These are phyloP conservation scores for Talaromyces amestolkiae DNA, from an alignment of 2,329 filamentous ascomycete species.

Conservation along the genomic window DNA sequence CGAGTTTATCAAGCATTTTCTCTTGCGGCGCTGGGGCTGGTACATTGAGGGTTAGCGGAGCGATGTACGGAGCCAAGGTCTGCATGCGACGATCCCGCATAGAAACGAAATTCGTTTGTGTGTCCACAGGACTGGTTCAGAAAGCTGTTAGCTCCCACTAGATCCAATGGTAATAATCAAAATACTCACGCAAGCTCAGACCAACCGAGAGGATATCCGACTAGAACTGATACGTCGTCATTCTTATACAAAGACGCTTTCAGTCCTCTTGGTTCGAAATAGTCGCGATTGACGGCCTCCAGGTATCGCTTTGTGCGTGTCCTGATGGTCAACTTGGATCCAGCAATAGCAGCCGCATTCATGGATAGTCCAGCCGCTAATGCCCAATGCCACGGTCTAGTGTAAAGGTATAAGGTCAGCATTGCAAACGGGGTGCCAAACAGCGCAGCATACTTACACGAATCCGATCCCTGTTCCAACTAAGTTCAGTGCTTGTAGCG, in stretches of 20 bases:
- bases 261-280: slow-evolving; percentile 12
- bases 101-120: background rate
- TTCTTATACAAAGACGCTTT: slow-evolving; percentile 5
- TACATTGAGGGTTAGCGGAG: slow-evolving; percentile 2
- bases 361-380: slow-evolving; percentile 7
- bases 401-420: background rate
- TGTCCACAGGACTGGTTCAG: background rate
- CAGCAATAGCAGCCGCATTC: slow-evolving; percentile 6
- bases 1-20: slow-evolving; percentile 10
- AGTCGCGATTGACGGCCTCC: slow-evolving; percentile 1
- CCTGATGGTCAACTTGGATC: background rate
- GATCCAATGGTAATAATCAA: background rate
- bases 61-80: background rate
- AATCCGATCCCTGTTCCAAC: slow-evolving; percentile 8
- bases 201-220: background rate
- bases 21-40: background rate
- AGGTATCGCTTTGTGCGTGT: background rate
- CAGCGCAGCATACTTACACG: background rate
- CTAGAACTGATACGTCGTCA: background rate
- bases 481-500: slow-evolving; percentile 1
- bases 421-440: background rate
- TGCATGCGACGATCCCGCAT: slow-evolving; percentile 11
- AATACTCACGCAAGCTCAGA: slow-evolving; percentile 3
- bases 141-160: background rate
- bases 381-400: slow-evolving; percentile 13